A percentile compares a stretch with the other conserved stretches of the same genome.
phyloP scores from a whole-genome alignment of 306 rosid genomes.

The Glycyrrhiza uralensis region DNA sequence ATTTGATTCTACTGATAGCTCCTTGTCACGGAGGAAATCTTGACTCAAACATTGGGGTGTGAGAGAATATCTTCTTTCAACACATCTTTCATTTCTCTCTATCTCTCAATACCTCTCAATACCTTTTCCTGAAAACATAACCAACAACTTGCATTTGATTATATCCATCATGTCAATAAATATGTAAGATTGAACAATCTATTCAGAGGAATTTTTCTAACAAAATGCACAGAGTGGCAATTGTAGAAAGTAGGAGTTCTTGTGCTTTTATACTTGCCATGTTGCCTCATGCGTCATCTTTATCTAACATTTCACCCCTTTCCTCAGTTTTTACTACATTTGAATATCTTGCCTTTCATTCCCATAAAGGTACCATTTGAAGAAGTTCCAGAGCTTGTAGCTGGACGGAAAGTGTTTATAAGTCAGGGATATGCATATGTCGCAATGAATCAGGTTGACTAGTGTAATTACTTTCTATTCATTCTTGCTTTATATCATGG shows the following conservation, averaged over 20 bases:
- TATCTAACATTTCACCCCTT: background rate
- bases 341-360: conserved; percentile 8
- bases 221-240: background rate
- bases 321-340: background rate
- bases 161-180: background rate
- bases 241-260: background rate
- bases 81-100: background rate
- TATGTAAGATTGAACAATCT: conserved; percentile 10
- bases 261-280: background rate
- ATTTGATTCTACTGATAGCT: background rate
- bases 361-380: conserved; percentile 80
- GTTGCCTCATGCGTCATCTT: background rate
- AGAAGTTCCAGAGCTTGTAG: conserved; percentile 96
- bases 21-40: background rate
- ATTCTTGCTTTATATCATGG: background rate
- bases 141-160: conserved; percentile 1
- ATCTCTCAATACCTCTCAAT: background rate
- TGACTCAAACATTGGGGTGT: background rate
- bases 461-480: conserved; percentile 17
- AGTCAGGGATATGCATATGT: conserved; percentile 80
- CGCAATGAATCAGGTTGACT: conserved; percentile 78
- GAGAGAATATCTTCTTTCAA: conserved; percentile 3
- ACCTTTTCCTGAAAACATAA: background rate
- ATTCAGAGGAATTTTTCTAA: background rate
- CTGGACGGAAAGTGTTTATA: conserved; percentile 75